These are phyloP conservation scores for Cymbopogon flexuosus DNA, from an alignment of 202 grass and related monocot species.

Conservation along the genomic window DNA sequence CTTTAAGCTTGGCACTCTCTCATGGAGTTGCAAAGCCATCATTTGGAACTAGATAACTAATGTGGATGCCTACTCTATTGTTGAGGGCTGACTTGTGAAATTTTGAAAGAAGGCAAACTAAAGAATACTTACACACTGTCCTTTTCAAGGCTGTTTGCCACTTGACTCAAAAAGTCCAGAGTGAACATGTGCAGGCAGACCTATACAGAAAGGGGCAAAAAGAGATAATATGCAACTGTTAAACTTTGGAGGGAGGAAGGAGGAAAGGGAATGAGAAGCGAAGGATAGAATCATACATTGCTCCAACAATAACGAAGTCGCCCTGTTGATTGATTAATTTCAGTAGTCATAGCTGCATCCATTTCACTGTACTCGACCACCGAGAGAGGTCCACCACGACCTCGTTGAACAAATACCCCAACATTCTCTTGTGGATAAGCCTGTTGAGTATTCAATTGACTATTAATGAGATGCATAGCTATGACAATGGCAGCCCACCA, in stretches of 20 bases:
- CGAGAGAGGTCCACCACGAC: conserved; percentile 73
- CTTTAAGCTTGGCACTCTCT: background rate
- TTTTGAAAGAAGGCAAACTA: conserved; percentile 13
- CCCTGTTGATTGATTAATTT: conserved; percentile 95
- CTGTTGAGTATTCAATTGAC: conserved; percentile 38
- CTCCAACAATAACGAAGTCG: conserved; percentile 97
- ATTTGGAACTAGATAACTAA: background rate
- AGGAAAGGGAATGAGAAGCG: background rate
- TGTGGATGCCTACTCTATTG: background rate
- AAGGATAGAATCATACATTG: conserved; percentile 68
- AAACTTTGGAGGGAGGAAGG: background rate
- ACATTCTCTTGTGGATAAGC: conserved; percentile 98
- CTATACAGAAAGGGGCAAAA: conserved; percentile 18
- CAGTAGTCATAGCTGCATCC: conserved; percentile 79
- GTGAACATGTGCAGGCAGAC: conserved; percentile 91
- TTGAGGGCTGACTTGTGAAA: background rate
- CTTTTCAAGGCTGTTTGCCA: conserved; percentile 93
- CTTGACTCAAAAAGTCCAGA: conserved; percentile 91
- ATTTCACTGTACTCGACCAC: conserved; percentile 95
- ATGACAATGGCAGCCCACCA: background rate
- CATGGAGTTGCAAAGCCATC: background rate
- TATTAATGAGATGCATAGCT: background rate
- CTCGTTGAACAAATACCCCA: conserved; percentile 93
- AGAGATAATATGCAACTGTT: background rate
- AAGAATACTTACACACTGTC: conserved; percentile 78